Percentiles rank a stretch among this genome's conserved stretches.
These are phyloP conservation scores for Candida endomychidarum DNA, from an alignment of 805 yeast species.

Conservation along the genomic window DNA sequence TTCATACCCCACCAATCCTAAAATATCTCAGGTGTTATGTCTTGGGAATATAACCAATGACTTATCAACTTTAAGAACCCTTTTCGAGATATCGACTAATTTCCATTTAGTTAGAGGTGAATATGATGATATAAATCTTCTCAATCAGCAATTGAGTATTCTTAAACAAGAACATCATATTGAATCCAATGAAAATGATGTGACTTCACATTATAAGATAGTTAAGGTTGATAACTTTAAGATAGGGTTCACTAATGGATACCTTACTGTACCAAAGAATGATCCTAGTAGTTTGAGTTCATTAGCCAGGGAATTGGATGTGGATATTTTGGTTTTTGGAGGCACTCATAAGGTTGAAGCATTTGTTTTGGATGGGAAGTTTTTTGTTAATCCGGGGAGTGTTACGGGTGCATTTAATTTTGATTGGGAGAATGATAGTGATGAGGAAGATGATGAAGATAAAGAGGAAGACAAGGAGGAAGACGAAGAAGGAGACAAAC, in stretches of 20 bases:
- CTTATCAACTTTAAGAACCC: slow-evolving; percentile 58
- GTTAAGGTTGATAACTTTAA: slow-evolving; percentile 69
- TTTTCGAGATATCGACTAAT: slow-evolving; percentile 68
- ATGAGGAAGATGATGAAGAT: slow-evolving; percentile 41
- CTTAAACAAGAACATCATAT: slow-evolving; percentile 17
- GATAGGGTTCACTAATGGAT: slow-evolving; percentile 85
- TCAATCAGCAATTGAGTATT: slow-evolving; percentile 27
- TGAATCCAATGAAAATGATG: slow-evolving; percentile 15
- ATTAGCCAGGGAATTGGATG: slow-evolving; percentile 87
- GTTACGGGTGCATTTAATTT: slow-evolving; percentile 88
- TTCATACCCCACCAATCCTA: slow-evolving; percentile 47
- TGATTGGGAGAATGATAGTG: slow-evolving; percentile 56
- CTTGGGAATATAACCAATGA: slow-evolving; percentile 81
- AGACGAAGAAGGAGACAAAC: slow-evolving; percentile 32
- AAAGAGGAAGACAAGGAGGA: slow-evolving; percentile 26
- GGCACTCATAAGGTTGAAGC: slow-evolving; percentile 94
- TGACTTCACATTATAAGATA: slow-evolving; percentile 61
- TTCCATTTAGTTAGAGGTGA: slow-evolving; percentile 82
- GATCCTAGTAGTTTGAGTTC: slow-evolving; percentile 84
- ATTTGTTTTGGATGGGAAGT: slow-evolving; percentile 86
- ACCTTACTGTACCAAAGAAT: slow-evolving; percentile 75
- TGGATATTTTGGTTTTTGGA: slow-evolving; percentile 88
- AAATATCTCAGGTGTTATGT: slow-evolving; percentile 80
- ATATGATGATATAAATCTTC: slow-evolving; percentile 53
- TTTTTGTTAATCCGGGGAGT: slow-evolving; percentile 95